A percentile compares a stretch with the other conserved stretches of the same genome.
These are phyloP conservation scores for Cryptococcus sp. DNA, from an alignment of 1,284 basidiomycete species.

Conservation along the genomic window DNA sequence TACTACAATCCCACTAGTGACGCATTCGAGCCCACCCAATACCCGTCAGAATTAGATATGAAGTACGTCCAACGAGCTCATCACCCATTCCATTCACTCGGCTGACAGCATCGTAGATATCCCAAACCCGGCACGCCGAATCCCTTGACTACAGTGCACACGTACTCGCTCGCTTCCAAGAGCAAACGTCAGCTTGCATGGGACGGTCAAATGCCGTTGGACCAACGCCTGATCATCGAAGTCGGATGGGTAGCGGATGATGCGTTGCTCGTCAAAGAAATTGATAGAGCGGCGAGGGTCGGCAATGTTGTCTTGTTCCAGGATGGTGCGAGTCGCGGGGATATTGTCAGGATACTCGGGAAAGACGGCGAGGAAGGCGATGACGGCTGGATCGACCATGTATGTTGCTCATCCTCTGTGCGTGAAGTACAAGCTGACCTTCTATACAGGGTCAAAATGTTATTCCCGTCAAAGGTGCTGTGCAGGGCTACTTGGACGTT, in stretches of 20 bases:
- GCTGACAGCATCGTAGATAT: conserved; percentile 38
- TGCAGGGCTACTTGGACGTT: conserved; percentile 79
- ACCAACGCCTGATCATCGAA: conserved; percentile 75
- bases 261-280: conserved; percentile 80
- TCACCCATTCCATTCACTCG: neutral
- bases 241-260: conserved; percentile 81
- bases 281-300: conserved; percentile 75
- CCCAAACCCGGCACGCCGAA: conserved; percentile 82
- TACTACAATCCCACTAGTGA: conserved; percentile 83
- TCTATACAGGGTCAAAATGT: conserved; percentile 41
- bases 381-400: conserved; percentile 85
- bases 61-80: conserved; percentile 57
- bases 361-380: conserved; percentile 81
- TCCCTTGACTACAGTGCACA: conserved; percentile 78
- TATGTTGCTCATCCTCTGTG: conserved; percentile 21
- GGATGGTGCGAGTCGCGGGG: conserved; percentile 36
- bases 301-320: conserved; percentile 79
- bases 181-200: conserved; percentile 62
- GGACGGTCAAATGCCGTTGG: conserved; percentile 61
- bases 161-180: conserved; percentile 63
- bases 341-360: conserved; percentile 72
- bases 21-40: conserved; percentile 70
- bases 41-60: conserved; percentile 75
- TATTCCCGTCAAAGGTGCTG: conserved; percentile 54
- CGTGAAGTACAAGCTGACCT: neutral